phyloP scores from a whole-genome alignment of 345 rosid genomes.

The Nasturtium officinale region DNA sequence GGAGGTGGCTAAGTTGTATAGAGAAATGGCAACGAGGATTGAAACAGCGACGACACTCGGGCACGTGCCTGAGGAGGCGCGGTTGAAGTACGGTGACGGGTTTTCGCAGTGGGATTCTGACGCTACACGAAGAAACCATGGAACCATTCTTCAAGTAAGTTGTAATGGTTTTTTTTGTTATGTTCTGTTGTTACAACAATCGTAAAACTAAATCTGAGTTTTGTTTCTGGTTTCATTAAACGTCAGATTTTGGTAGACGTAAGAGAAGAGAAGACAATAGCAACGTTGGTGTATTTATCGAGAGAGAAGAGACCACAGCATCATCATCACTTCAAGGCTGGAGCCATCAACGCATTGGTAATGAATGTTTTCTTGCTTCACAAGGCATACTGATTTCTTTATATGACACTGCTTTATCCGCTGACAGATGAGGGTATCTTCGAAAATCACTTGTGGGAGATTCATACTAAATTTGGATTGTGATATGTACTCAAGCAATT shows the following conservation, averaged over 20 bases:
- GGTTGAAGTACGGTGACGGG: conserved; percentile 43
- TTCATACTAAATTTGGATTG: conserved; percentile 72
- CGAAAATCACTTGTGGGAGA: conserved; percentile 59
- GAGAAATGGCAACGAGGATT: conserved; percentile 58
- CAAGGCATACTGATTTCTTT: neutral
- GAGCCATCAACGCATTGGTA: conserved; percentile 88
- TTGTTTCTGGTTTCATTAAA: neutral
- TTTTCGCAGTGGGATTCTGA: conserved; percentile 61
- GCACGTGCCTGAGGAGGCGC: conserved; percentile 48
- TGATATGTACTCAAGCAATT: conserved; percentile 77
- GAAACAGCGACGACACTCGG: conserved; percentile 40
- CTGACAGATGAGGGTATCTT: conserved; percentile 68
- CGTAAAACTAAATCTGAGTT: neutral
- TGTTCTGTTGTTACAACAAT: conserved; percentile 13
- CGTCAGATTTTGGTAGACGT: conserved; percentile 61
- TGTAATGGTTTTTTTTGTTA: neutral
- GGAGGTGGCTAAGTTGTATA: conserved; percentile 41
- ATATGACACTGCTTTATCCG: neutral
- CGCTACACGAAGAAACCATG: conserved; percentile 53
- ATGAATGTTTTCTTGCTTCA: neutral
- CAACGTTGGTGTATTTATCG: conserved; percentile 67
- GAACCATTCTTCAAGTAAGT: conserved; percentile 62
- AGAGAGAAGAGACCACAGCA: conserved; percentile 70
- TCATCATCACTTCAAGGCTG: conserved; percentile 83
- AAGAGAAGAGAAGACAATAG: conserved; percentile 45